Conservation (phyloP, 169 alveolate species). For the Fabrea salina region DNA sequence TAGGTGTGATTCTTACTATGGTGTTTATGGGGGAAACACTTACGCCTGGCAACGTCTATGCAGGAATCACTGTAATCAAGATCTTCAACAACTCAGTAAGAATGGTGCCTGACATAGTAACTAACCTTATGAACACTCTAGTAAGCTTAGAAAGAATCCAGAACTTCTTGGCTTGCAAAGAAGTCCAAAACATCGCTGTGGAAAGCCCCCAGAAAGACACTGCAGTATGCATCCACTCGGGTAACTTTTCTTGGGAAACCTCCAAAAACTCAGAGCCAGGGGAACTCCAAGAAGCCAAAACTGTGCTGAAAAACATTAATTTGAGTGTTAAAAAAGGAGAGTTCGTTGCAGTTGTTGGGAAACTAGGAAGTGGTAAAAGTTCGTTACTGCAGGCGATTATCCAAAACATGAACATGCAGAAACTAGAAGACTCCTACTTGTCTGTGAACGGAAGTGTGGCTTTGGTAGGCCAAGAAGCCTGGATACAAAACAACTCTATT, state of each 20-base stretch:
- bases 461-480: background rate
- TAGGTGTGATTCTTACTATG: background rate
- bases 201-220: background rate
- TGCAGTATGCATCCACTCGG: background rate
- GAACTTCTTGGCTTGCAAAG: background rate
- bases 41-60: background rate
- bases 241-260: background rate
- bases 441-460: background rate
- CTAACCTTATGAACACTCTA: background rate
- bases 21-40: background rate
- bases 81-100: background rate
- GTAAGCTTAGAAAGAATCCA: slow-evolving; percentile 13
- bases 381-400: slow-evolving; percentile 60
- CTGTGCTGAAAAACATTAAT: slow-evolving; percentile 41
- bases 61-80: background rate
- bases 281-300: background rate
- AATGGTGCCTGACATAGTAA: background rate
- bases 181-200: background rate
- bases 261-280: background rate
- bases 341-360: slow-evolving; percentile 73
- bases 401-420: slow-evolving; percentile 31
- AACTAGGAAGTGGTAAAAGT: slow-evolving; percentile 83
- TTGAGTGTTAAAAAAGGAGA: slow-evolving; percentile 58
- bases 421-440: background rate
- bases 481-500: slow-evolving; percentile 1